Evolutionary conservation across 2,329 filamentous ascomycete species (phyloP).

Genomic region (Penicillium sp.): DNA sequence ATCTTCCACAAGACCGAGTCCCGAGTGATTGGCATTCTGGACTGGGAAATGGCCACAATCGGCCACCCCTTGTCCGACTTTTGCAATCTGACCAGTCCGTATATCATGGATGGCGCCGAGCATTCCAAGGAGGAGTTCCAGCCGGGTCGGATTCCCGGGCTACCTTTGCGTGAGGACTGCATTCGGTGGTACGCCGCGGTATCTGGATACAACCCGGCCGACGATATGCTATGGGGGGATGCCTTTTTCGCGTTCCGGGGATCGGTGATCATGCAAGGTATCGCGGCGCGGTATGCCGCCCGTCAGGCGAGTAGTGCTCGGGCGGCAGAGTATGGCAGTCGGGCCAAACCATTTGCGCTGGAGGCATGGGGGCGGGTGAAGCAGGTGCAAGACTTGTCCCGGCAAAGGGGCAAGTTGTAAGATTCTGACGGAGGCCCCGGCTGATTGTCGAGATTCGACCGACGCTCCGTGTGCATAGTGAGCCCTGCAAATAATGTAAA

Average conservation of each 20-base stretch:
- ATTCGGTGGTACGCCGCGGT: conserved; percentile 61
- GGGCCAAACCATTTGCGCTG: conserved; percentile 66
- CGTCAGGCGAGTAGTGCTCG: conserved; percentile 85
- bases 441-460: no score
- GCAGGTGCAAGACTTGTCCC: conserved; percentile 38
- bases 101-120: conserved; percentile 31
- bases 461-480: no score
- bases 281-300: conserved; percentile 77
- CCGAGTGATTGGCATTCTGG: conserved; percentile 83
- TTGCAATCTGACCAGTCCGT: conserved; percentile 61
- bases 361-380: conserved; percentile 70
- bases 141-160: conserved; percentile 58
- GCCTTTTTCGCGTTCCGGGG: conserved; percentile 57
- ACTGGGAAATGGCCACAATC: conserved; percentile 98
- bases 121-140: conserved; percentile 49
- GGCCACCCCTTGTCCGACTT: conserved; percentile 93
- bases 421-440: background rate
- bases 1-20: conserved; percentile 86
- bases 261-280: conserved; percentile 72
- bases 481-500: no score
- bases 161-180: conserved; percentile 55
- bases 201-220: conserved; percentile 64
- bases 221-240: conserved; percentile 56
- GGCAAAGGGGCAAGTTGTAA: conserved; percentile 41
- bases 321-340: conserved; percentile 65